Evolutionary conservation across 176 grass and related monocot species (phyloP), one percentile per base, ranked within the genome.

Genomic region (Luzula sylvatica): DNA sequence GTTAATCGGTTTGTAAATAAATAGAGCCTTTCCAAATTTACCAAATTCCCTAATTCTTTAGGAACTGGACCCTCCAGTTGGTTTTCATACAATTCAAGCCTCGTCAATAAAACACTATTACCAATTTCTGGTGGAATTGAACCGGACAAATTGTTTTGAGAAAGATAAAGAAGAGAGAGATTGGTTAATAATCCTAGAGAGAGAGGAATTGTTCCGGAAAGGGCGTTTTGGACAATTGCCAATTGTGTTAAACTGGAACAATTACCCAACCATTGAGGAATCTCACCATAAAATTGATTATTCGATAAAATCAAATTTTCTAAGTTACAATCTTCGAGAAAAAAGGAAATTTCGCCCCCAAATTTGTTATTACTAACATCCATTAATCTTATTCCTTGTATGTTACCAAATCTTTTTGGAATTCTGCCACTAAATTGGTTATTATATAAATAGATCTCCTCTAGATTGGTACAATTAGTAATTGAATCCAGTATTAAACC

Each of bases 371-470:
- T 23, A 11, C 25, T 62, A 18, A 52, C 55, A 78, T 84, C 56
- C 11, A 95, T 58, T 22, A 13, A 0, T 38, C 12, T 82, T 21
- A 86, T 50, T 46, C 65, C 72, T 66, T 58, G 73, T 3, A 84
- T 58, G 21, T 25, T 11, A 58, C 65, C 57, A 67, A 87, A 49
- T 24, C 61, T 77, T 47, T 65, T 46, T 2, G 79, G 83, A 42
- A 95, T 65, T 56, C 16, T 55, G 11, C 88, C 88, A 1, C 48
- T 83, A 24, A 95, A 53, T 40, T 43, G 79, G 82, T 95, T 95
- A 46, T 69, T 0, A 0, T 13, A 30, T 5, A 95, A 58, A 65
- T 39, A 58, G 24, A 95, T 50, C 2, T 66, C 66, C 73, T 87
- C 83, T 45, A 95, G 53, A 43, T 69, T 68, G 17, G 50, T 69